phyloP scores from a whole-genome alignment of 441 rosid genomes.

The Gossypium davidsonii region DNA sequence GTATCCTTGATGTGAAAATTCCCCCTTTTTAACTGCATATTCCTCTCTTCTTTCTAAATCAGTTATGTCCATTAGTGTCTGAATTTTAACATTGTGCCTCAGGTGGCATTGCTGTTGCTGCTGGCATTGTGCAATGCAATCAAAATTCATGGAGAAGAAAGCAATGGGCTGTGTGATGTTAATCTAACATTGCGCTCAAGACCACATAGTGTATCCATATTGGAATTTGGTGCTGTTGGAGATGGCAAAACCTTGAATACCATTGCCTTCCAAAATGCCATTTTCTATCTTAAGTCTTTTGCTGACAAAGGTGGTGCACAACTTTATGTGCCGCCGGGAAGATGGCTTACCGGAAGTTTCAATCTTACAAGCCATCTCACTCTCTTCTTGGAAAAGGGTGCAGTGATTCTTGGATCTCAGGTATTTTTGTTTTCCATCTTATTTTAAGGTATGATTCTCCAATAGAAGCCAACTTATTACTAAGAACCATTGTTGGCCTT shows the following conservation, averaged over 20 bases:
- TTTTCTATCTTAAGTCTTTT: constrained; percentile 87
- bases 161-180: constrained; percentile 40
- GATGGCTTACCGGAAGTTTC: constrained; percentile 88
- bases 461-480: neutral
- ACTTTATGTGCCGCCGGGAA: constrained; percentile 85
- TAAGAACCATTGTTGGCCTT: neutral
- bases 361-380: constrained; percentile 95
- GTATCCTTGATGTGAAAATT: neutral
- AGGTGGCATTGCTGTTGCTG: constrained; percentile 91
- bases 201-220: constrained; percentile 89
- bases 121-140: constrained; percentile 63
- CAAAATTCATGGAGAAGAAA: constrained; percentile 34
- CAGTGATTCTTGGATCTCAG: constrained; percentile 85
- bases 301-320: constrained; percentile 98
- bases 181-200: constrained; percentile 52
- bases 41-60: neutral
- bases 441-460: neutral
- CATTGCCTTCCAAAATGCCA: constrained; percentile 82
- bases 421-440: constrained; percentile 25
- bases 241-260: constrained; percentile 84
- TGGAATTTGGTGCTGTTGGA: constrained; percentile 91
- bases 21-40: too few species aligned
- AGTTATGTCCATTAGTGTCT: neutral
- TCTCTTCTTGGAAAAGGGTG: constrained; percentile 80
- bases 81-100: neutral